phyloP scores from a whole-genome alignment of 371 early-diverging fungal genomes.

The Entomophthora muscae region DNA sequence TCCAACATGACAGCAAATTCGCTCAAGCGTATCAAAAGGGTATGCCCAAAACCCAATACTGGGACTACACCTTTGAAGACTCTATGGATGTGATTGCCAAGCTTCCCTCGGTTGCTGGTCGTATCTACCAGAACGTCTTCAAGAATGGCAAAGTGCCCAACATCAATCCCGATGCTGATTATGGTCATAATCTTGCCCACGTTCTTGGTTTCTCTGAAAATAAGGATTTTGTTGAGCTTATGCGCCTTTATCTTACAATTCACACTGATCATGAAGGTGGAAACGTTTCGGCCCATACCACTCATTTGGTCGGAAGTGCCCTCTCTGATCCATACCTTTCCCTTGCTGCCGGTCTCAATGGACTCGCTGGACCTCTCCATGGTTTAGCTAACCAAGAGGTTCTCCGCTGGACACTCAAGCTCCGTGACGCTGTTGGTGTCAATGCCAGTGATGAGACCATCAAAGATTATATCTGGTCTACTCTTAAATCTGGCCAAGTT shows the following conservation, averaged over 20 bases:
- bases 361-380: slow-evolving; percentile 97
- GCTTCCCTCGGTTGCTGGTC: slow-evolving; percentile 88
- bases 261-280: slow-evolving; percentile 99
- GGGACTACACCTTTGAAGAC: slow-evolving; percentile 93
- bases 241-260: slow-evolving; percentile 96
- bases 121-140: slow-evolving; percentile 97
- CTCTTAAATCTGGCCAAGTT: slow-evolving; percentile 89
- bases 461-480: slow-evolving; percentile 90
- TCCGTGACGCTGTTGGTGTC: slow-evolving; percentile 67
- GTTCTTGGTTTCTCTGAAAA: slow-evolving; percentile 80
- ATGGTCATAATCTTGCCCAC: slow-evolving; percentile 85
- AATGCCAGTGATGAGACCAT: slow-evolving; percentile 81
- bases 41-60: slow-evolving; percentile 87
- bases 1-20: slow-evolving; percentile 88
- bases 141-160: slow-evolving; percentile 84
- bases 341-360: slow-evolving; percentile 93
- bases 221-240: slow-evolving; percentile 83
- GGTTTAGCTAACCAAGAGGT: slow-evolving; percentile 99
- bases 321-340: slow-evolving; percentile 96
- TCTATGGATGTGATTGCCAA: slow-evolving; percentile 95
- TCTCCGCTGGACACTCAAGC: slow-evolving; percentile 87
- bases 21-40: slow-evolving; percentile 94
- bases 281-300: slow-evolving; percentile 89
- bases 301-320: slow-evolving; percentile 91
- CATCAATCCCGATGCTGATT: slow-evolving; percentile 74